Percentiles rank a stretch among this genome's conserved stretches.
phyloP scores from a whole-genome alignment of 2,329 filamentous ascomycete genomes.

The Fonsecaea erecta region DNA sequence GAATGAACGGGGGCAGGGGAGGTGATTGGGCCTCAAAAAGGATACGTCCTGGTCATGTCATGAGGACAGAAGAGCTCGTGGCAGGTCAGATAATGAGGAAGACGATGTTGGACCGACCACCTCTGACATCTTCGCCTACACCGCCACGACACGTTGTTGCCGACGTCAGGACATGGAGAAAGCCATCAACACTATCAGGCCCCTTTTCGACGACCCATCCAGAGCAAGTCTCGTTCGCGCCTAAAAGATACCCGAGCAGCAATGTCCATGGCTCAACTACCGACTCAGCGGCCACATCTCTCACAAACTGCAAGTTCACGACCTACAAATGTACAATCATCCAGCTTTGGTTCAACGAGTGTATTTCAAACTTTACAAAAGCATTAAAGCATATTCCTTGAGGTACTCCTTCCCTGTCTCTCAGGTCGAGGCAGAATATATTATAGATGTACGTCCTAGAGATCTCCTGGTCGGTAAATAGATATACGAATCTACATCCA shows the following conservation, averaged over 20 bases:
- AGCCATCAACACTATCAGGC: not conserved
- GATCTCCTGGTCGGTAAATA: not conserved
- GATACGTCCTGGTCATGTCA: not conserved
- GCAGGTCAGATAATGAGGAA: not conserved
- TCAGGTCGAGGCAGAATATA: not conserved
- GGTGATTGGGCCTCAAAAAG: constrained; percentile 1
- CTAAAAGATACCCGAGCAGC: not conserved
- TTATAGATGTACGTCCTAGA: too few relatives aligned
- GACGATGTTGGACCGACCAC: not conserved
- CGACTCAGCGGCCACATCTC: not conserved
- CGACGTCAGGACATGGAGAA: not conserved
- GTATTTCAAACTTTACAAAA: not conserved
- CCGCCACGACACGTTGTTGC: not conserved
- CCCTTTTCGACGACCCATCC: not conserved
- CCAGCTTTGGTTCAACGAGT: not conserved
- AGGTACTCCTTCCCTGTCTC: not conserved
- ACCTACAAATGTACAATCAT: not conserved
- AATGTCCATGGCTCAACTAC: not conserved
- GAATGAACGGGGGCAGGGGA: constrained; percentile 31
- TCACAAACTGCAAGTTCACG: not conserved
- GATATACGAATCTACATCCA: not conserved
- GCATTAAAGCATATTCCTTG: not conserved
- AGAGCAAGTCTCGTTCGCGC: not conserved
- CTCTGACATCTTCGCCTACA: not conserved
- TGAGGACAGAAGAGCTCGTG: not conserved